Evolutionary conservation across 495 filamentous ascomycete genomes (phyloP), one percentile per base, ranked within the genome.

Genomic region (Emericellopsis terricola): DNA sequence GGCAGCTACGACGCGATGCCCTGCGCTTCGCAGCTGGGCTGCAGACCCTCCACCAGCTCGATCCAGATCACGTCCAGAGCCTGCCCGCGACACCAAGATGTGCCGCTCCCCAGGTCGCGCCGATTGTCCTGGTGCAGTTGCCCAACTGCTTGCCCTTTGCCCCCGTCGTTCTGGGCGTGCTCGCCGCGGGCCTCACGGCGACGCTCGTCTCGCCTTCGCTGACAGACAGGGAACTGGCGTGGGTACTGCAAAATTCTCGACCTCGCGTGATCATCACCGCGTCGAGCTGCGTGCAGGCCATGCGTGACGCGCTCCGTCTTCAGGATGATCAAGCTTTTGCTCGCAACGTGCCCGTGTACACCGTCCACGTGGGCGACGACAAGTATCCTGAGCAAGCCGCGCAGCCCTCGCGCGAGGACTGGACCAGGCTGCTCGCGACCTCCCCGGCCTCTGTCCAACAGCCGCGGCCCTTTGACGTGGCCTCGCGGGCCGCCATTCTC

Each of bases 401-500:
- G 16, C 20, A 34, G 24, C 33, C 21, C 19, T 28, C 29, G 16
- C 29, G 21, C 16, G 15, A 21, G 9, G 39, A 43, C 36, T 53
- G 50, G 50, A 41, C 29, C 18, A 15, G 24, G 6, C 38, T 53
- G 8, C 40, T 53, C 21, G 13, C 16, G 17, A n/a, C 37, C 4
- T 13, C 29, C 2, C 23, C 28, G 8, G 11, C 30, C 9, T 11
- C 36, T 19, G 13, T 31, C 17, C 38, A 11, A 11, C 6, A 26
- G 11, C 23, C 42, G 34, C 29, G 36, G 9, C 30, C 37, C 15
- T 14, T 31, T 8, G 15, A 34, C 11, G 36, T 43, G 9, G 16
- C 35, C 10, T 17, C 19, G 31, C 40, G 41, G 37, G 47, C 48
- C 5, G 42, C 42, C 24, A 47, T 51, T 3, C 80, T 89, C 47